Evolutionary conservation across 495 filamentous ascomycete genomes (phyloP).

Genomic region (Tuber umbilicatum): DNA sequence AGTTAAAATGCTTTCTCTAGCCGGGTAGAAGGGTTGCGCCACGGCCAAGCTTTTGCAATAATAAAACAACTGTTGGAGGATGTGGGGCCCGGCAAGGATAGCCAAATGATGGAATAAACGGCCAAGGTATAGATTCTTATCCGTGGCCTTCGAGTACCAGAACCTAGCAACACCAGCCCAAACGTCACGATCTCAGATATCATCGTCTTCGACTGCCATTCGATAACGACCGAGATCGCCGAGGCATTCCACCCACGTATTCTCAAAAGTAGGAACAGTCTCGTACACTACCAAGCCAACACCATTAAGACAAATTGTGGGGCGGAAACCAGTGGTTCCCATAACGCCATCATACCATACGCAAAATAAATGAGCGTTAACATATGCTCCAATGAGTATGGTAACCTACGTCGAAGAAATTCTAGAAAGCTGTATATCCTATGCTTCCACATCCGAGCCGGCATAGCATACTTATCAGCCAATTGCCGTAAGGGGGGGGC

Average conservation of each 20-base stretch:
- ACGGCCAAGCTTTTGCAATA: constrained; percentile 49
- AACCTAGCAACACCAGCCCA: constrained; percentile 71
- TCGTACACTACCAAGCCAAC: constrained; percentile 51
- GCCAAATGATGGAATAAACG: constrained; percentile 80
- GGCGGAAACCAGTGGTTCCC: constrained; percentile 8
- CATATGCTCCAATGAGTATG: constrained; percentile 69
- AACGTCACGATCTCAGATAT: constrained; percentile 62
- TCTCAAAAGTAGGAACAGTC: constrained; percentile 66
- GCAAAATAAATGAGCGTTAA: constrained; percentile 72
- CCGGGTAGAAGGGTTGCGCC: constrained; percentile 48
- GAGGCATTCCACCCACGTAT: constrained; percentile 87
- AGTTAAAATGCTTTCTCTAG: constrained; percentile 56
- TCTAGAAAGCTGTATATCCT: constrained; percentile 75
- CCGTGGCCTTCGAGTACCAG: constrained; percentile 76
- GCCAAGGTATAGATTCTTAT: constrained; percentile 62
- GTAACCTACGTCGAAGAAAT: constrained; percentile 61
- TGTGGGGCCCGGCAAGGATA: constrained; percentile 68
- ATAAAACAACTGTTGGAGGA: constrained; percentile 66
- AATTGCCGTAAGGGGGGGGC: constrained; percentile 52
- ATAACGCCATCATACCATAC: constrained; percentile 73
- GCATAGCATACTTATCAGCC: constrained; percentile 69
- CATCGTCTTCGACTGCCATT: constrained; percentile 73
- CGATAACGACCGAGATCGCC: constrained; percentile 68
- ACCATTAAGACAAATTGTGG: neutral
- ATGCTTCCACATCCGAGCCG: constrained; percentile 76